Conservation (phyloP, 73 alveolate genomes). For the Paramecium sexaurelia region DNA sequence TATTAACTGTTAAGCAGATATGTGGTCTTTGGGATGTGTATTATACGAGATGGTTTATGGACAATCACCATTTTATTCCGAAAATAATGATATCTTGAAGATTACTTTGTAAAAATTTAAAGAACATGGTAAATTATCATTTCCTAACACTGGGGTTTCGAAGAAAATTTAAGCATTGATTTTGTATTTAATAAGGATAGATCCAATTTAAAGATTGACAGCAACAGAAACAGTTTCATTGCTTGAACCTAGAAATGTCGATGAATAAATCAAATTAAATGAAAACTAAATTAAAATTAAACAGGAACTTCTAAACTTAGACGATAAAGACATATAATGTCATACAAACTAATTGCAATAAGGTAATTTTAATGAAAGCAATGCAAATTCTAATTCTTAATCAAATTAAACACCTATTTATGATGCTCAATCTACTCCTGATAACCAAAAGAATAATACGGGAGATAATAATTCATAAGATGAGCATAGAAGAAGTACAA, state of each 20-base stretch:
- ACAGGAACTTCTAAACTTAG: not conserved
- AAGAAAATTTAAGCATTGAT: slow-evolving; percentile 26
- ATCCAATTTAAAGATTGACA: not conserved
- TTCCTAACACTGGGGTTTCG: slow-evolving; percentile 19
- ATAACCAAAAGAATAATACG: not conserved
- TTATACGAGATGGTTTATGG: slow-evolving; percentile 75
- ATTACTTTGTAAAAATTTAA: not conserved
- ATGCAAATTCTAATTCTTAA: not conserved
- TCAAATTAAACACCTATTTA: not conserved
- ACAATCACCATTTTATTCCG: slow-evolving; percentile 73
- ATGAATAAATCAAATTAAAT: not conserved
- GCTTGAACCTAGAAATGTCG: not conserved
- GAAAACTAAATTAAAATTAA: not conserved
- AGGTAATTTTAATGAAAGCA: not conserved
- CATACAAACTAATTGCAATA: not conserved
- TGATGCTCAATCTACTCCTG: not conserved
- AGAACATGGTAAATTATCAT: not conserved
- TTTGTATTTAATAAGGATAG: not conserved
- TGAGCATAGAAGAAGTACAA: slow-evolving; percentile 33
- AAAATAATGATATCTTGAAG: not conserved
- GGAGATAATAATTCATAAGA: not conserved
- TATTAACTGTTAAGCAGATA: slow-evolving; percentile 59
- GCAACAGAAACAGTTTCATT: not conserved
- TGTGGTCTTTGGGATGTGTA: slow-evolving; percentile 82
- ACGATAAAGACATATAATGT: not conserved